These are phyloP conservation scores for Patellifolia procumbens DNA, from an alignment of 179 eudicot species.

Conservation along the genomic window DNA sequence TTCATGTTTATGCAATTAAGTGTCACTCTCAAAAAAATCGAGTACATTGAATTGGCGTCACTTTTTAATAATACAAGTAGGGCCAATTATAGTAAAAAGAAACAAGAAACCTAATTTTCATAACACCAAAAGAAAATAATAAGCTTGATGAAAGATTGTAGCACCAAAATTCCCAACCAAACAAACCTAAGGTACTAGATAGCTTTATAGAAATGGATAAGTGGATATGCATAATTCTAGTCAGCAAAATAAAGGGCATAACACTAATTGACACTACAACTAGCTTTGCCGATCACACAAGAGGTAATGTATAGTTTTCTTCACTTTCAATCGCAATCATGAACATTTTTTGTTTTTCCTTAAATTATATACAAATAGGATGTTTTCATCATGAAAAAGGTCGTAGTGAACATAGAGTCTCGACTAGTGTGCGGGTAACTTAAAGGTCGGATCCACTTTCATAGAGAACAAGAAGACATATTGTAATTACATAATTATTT, in stretches of 20 bases:
- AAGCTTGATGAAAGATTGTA: background rate
- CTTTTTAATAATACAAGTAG: background rate
- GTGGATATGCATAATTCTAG: slow-evolving; percentile 10
- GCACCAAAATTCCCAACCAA: background rate
- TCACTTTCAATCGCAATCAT: background rate
- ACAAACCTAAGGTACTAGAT: background rate
- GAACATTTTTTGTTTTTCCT: background rate
- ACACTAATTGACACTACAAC: slow-evolving; percentile 1
- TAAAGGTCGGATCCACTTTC: too few species aligned
- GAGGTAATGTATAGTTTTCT: background rate
- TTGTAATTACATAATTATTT: too few species aligned
- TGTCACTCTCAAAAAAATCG: background rate
- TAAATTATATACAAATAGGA: too few species aligned
- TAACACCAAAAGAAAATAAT: background rate
- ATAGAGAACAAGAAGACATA: too few species aligned
- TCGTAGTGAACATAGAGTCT: too few species aligned
- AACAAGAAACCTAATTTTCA: background rate
- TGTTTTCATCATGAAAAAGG: too few species aligned
- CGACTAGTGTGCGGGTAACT: too few species aligned
- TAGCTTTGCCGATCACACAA: background rate
- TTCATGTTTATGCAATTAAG: background rate
- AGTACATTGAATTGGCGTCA: background rate
- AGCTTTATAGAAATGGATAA: background rate
- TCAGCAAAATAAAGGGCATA: background rate
- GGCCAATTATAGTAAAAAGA: slow-evolving; percentile 2